These are phyloP conservation scores for Hymenochaete sp. DNA, from an alignment of 1,284 basidiomycete genomes.

Conservation along the genomic window DNA sequence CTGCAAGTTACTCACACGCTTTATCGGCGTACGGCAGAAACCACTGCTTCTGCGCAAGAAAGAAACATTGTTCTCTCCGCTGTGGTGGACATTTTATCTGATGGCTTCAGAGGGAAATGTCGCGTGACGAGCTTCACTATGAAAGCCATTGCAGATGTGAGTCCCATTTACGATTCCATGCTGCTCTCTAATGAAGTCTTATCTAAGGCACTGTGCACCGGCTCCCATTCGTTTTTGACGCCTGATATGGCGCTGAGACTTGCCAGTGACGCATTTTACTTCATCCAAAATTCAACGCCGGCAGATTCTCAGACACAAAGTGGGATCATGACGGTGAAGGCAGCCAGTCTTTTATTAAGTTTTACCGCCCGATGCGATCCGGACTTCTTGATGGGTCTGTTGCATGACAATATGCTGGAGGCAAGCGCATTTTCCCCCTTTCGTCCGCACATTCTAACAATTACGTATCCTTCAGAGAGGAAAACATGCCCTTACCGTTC, in stretches of 20 bases:
- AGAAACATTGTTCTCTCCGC: conserved; percentile 36
- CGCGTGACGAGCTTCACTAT: conserved; percentile 19
- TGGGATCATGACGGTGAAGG: conserved; percentile 44
- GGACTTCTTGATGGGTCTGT: conserved; percentile 27
- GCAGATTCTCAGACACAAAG: conserved; percentile 37
- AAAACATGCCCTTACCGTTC: conserved; percentile 34
- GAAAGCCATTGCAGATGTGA: conserved; percentile 21
- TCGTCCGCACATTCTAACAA: not conserved
- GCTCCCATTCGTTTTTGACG: conserved; percentile 21
- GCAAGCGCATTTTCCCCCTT: conserved; percentile 19
- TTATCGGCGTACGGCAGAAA: conserved; percentile 29
- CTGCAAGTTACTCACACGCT: conserved; percentile 41
- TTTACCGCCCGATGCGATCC: conserved; percentile 34
- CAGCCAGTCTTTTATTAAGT: conserved; percentile 45
- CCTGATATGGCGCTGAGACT: conserved; percentile 30
- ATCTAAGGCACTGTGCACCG: conserved; percentile 26
- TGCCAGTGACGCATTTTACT: conserved; percentile 42
- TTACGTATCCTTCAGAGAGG: conserved; percentile 30
- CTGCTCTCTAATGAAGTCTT: not conserved
- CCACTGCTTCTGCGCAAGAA: conserved; percentile 25
- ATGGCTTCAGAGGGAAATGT: conserved; percentile 20
- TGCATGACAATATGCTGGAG: conserved; percentile 27
- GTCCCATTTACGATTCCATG: not conserved
- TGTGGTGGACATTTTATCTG: conserved; percentile 43
- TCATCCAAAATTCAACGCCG: conserved; percentile 41